Conservation (phyloP, 345 rosid genomes). For the Tarenaya hassleriana region DNA sequence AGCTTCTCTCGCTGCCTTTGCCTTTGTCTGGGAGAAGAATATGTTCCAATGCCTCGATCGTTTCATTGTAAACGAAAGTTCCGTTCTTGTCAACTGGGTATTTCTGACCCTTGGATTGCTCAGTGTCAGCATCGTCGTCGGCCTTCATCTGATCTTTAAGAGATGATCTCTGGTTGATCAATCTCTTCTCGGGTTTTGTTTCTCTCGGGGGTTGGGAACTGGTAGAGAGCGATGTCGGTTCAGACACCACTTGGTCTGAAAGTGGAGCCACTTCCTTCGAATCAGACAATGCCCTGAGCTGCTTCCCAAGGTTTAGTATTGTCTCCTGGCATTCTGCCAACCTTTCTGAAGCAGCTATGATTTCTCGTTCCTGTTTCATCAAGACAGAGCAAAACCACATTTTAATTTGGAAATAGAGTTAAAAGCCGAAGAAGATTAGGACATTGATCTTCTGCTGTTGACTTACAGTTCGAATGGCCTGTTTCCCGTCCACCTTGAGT, state of each 20-base stretch:
- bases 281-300: conserved; percentile 68
- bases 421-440: conserved; percentile 5
- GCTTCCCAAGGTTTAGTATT: conserved; percentile 79
- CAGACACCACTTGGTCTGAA: conserved; percentile 42
- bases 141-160: conserved; percentile 81
- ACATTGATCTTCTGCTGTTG: conserved; percentile 10
- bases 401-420: background rate
- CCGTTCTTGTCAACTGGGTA: conserved; percentile 24
- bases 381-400: conserved; percentile 9
- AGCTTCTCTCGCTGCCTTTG: conserved; percentile 29
- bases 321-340: conserved; percentile 93
- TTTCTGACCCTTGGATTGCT: conserved; percentile 18
- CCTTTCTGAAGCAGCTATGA: conserved; percentile 86
- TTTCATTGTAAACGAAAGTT: conserved; percentile 27
- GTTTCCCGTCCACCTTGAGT: conserved; percentile 38
- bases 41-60: conserved; percentile 40
- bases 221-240: conserved; percentile 16
- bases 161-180: conserved; percentile 54
- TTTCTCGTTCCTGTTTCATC: conserved; percentile 65
- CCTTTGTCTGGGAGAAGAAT: conserved; percentile 27
- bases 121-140: conserved; percentile 43
- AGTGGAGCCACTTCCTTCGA: conserved; percentile 46
- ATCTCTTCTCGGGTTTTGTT: conserved; percentile 34
- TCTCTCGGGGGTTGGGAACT: conserved; percentile 21
- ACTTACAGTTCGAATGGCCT: conserved; percentile 61